Conservation (phyloP, 345 rosid genomes). For the Euphorbia lathyris region DNA sequence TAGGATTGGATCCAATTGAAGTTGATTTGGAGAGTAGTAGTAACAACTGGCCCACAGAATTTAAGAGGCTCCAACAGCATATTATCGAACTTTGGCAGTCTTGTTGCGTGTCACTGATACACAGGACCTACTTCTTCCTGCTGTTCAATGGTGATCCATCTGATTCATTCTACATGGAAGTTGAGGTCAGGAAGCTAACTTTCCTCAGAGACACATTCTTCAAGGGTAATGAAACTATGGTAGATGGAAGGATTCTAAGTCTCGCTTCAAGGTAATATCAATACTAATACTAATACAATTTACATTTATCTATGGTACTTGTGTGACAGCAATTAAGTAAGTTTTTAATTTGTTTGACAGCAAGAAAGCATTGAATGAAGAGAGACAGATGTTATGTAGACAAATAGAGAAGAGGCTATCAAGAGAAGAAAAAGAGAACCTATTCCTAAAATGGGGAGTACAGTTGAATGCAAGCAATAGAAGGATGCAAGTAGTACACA, state of each 20-base stretch:
- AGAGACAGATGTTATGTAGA: conserved; percentile 65
- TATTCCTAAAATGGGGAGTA: conserved; percentile 73
- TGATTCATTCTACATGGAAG: conserved; percentile 85
- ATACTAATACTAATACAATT: neutral
- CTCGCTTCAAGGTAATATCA: conserved; percentile 63
- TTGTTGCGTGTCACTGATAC: conserved; percentile 74
- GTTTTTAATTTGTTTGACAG: conserved; percentile 30
- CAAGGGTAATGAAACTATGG: conserved; percentile 45
- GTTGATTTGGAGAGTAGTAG: conserved; percentile 40
- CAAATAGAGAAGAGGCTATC: conserved; percentile 54
- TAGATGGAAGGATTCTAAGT: conserved; percentile 41
- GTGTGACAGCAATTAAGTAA: neutral
- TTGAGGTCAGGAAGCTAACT: conserved; percentile 68
- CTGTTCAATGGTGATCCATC: conserved; percentile 72
- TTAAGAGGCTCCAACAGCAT: conserved; percentile 61
- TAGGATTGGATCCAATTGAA: conserved; percentile 70
- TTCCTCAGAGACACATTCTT: conserved; percentile 57
- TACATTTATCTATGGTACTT: neutral
- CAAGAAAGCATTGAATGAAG: conserved; percentile 50
- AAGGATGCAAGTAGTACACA: conserved; percentile 54
- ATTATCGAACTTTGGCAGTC: conserved; percentile 80
- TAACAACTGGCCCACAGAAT: conserved; percentile 53
- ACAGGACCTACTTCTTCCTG: conserved; percentile 87
- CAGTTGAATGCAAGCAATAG: conserved; percentile 56
- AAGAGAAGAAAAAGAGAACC: conserved; percentile 54